phyloP scores from a whole-genome alignment of 2,329 filamentous ascomycete species.

The Cadophora sp. region DNA sequence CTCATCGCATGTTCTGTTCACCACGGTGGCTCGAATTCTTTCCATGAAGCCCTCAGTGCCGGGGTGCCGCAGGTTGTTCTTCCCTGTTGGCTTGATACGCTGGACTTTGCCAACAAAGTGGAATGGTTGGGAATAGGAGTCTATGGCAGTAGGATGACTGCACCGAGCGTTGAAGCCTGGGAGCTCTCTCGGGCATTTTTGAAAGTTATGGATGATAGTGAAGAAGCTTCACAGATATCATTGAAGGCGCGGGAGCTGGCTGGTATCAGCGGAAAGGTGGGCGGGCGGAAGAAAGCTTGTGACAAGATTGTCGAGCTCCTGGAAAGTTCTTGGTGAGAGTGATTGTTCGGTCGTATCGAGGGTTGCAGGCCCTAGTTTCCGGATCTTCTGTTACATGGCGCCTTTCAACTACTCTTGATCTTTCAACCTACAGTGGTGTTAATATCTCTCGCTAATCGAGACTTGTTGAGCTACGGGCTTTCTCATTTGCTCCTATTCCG shows the following conservation, averaged over 20 bases:
- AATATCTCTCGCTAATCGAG: background rate
- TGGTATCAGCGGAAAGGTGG: constrained; percentile 23
- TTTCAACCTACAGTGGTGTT: background rate
- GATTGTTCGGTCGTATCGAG: background rate
- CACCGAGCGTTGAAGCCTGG: constrained; percentile 29
- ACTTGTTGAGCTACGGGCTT: background rate
- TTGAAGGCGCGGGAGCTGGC: constrained; percentile 33
- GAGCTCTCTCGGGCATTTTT: constrained; percentile 33
- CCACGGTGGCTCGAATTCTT: constrained; percentile 52
- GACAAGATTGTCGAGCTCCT: constrained; percentile 37
- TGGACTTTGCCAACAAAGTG: constrained; percentile 52
- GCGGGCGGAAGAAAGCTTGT: constrained; percentile 33
- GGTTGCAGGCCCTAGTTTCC: constrained; percentile 1
- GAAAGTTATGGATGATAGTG: constrained; percentile 30
- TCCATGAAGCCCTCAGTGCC: constrained; percentile 53
- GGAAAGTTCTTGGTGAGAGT: constrained; percentile 20
- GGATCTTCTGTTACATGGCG: constrained; percentile 5
- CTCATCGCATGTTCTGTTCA: constrained; percentile 48
- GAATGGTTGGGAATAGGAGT: constrained; percentile 52
- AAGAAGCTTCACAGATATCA: constrained; percentile 28
- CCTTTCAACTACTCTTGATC: background rate
- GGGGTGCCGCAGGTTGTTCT: constrained; percentile 55
- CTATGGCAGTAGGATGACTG: constrained; percentile 31
- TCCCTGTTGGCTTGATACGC: constrained; percentile 55
- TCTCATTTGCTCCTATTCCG: background rate